Evolutionary conservation across 2,329 filamentous ascomycete genomes (phyloP).

Genomic region (Sporothrix humicola): DNA sequence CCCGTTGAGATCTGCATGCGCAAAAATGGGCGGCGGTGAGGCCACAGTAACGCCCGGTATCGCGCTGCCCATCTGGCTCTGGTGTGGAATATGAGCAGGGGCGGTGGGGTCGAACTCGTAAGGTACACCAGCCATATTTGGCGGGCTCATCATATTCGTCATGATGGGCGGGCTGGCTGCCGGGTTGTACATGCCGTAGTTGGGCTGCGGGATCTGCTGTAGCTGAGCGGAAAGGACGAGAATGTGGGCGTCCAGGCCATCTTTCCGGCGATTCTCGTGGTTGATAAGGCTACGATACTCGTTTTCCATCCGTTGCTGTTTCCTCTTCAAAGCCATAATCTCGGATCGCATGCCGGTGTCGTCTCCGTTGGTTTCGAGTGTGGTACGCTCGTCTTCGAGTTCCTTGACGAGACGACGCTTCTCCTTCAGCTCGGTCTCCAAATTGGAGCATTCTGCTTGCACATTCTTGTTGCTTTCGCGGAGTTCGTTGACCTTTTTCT

Average conservation of each 20-base stretch:
- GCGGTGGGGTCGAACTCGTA: constrained; percentile 54
- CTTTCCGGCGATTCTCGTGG: constrained; percentile 54
- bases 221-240: constrained; percentile 56
- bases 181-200: constrained; percentile 50
- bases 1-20: constrained; percentile 47
- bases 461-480: constrained; percentile 62
- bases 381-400: constrained; percentile 72
- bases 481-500: constrained; percentile 58
- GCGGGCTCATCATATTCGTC: background rate
- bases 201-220: constrained; percentile 43
- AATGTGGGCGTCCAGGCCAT: constrained; percentile 56
- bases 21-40: constrained; percentile 49
- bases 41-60: constrained; percentile 51
- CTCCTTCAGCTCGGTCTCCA: constrained; percentile 76
- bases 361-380: constrained; percentile 64
- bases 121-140: constrained; percentile 43
- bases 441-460: constrained; percentile 66
- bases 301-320: constrained; percentile 61
- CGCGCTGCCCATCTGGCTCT: constrained; percentile 56
- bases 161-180: constrained; percentile 11
- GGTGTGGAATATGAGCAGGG: constrained; percentile 53
- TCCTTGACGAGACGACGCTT: constrained; percentile 74
- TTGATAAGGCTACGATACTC: constrained; percentile 59
- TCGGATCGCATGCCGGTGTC: constrained; percentile 62
- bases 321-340: constrained; percentile 58